These are phyloP conservation scores for Sporothrix variecibatus DNA, from an alignment of 2,329 filamentous ascomycete species.

Conservation along the genomic window DNA sequence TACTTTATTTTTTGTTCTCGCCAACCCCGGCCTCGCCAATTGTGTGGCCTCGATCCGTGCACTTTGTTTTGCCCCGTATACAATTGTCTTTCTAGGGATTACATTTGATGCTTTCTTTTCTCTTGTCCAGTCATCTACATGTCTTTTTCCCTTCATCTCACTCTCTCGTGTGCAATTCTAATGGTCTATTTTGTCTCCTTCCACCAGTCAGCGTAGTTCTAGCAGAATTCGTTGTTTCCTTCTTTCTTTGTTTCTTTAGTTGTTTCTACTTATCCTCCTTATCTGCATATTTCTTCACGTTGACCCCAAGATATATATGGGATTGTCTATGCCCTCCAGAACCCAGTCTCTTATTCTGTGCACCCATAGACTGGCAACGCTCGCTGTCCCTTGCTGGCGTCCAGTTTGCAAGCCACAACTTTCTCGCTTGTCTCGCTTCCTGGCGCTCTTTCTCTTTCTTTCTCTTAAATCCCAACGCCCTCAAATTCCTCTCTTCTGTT, in stretches of 20 bases:
- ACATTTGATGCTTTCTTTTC: not conserved
- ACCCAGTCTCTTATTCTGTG: conserved; percentile 8
- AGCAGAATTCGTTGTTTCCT: not conserved
- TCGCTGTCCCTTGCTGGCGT: conserved; percentile 1
- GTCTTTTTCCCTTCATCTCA: not conserved
- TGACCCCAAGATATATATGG: conserved; percentile 21
- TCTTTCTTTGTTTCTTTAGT: not conserved
- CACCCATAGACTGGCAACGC: conserved; percentile 21
- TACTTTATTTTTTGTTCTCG: not conserved
- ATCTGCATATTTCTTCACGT: not conserved
- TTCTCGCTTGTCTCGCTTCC: conserved; percentile 24
- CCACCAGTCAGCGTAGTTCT: not conserved
- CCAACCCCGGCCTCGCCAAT: conserved; percentile 23
- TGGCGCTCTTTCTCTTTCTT: not conserved
- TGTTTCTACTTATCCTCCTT: not conserved
- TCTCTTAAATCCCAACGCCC: not conserved
- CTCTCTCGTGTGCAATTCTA: not conserved
- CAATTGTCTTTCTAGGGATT: not conserved
- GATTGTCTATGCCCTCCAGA: not conserved
- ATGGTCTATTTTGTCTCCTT: not conserved
- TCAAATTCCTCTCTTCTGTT: not conserved
- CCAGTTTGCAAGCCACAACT: conserved; percentile 26
- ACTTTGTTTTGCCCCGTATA: conserved; percentile 21
- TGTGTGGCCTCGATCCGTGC: not conserved
- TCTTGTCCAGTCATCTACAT: not conserved